Evolutionary conservation across 1,284 basidiomycete species (phyloP), one percentile per base, ranked within the genome.

Genomic region (Uromyces viciae-fabae): DNA sequence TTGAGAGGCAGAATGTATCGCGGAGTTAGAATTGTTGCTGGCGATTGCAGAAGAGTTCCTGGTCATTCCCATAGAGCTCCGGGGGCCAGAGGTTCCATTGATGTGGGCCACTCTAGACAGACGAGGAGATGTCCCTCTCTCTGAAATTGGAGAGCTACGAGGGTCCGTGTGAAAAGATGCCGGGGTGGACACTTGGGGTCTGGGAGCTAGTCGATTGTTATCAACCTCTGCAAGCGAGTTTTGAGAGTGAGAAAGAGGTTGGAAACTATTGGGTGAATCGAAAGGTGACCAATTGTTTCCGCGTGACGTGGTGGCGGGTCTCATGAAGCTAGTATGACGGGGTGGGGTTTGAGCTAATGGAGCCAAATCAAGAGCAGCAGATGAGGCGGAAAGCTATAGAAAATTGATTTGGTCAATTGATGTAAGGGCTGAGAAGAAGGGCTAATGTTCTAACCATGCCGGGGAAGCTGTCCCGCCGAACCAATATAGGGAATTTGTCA

Each of bases 281-380:
- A 94, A 97, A 85, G 93, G 93, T 60, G 94, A 93, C 95, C 95
- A 98, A 86, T 98, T 94, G 2, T 92, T 90, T 19, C 86, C 83
- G 25, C 90, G 88, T 40, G 88, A 86, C 69, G 91, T 90, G 78
- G 89, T 62, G 31, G 62, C 86, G 40, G 88, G 88, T 81, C 91
- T 90, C 64, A 87, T 86, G 28, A 89, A 87, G 82, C 90, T 90
- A 68, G 90, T 89, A 79, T 88, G 87, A 62, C 91, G 90, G 68
- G 92, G 90, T 31, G 92, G 91, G 22, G 91, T 92, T 85, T 94
- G 93, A 3, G 93, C 92, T 49, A 94, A 89, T 54, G 94, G 92
- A 9, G 95, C 95, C 56, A 97, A 89, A 86, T 98, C 95, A 83
- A 98, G 88, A 43, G 95, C 95, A 36, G 93, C 94, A 28, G 94